Conservation (phyloP, 2,329 filamentous ascomycete genomes). For the Emmonsia crescens region DNA sequence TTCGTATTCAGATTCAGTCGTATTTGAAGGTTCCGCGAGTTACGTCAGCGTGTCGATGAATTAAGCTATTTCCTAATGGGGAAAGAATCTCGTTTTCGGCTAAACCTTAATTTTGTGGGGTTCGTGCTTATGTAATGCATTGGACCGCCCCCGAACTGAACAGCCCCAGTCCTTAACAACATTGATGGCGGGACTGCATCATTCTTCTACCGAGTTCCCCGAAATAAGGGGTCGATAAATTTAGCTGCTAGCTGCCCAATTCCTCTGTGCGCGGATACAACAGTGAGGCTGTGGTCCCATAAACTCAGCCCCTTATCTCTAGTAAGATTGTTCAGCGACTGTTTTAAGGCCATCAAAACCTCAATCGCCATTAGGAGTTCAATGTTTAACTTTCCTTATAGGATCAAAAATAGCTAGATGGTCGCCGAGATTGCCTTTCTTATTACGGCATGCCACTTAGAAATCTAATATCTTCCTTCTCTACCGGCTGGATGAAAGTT, state of each 20-base stretch:
- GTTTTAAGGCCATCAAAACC: background rate
- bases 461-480: background rate
- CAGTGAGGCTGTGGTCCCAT: background rate
- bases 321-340: background rate
- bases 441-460: background rate
- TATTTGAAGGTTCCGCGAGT: too few relatives aligned
- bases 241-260: background rate
- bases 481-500: background rate
- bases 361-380: background rate
- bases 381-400: background rate
- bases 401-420: background rate
- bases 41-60: conserved; percentile 2
- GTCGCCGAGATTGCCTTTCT: background rate
- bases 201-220: background rate
- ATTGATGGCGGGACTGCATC: background rate
- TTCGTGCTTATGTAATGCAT: background rate
- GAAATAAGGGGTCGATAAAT: background rate
- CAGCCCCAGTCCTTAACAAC: background rate
- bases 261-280: background rate
- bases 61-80: conserved; percentile 2
- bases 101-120: background rate
- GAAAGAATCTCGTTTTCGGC: background rate
- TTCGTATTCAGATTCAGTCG: background rate
- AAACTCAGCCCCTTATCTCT: background rate
- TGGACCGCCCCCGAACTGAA: too few relatives aligned